phyloP scores from a whole-genome alignment of 2,329 filamentous ascomycete species.

The Penicillium freii region DNA sequence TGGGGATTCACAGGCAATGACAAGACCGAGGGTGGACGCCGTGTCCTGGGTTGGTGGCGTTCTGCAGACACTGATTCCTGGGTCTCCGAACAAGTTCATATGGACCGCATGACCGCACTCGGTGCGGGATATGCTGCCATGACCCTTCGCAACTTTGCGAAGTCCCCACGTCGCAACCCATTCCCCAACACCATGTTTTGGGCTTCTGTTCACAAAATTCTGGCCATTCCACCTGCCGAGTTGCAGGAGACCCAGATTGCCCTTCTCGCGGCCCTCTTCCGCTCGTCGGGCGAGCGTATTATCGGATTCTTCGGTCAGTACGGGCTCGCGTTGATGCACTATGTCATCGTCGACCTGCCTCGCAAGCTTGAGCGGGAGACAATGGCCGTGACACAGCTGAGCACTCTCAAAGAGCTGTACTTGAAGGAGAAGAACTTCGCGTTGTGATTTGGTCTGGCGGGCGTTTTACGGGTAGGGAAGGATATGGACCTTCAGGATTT shows the following conservation, averaged over 20 bases:
- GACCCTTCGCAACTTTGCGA: slow-evolving; percentile 76
- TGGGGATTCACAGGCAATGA: slow-evolving; percentile 80
- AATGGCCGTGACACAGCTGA: slow-evolving; percentile 41
- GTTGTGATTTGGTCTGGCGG: slow-evolving; percentile 23
- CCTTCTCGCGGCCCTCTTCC: slow-evolving; percentile 69
- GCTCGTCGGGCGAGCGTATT: slow-evolving; percentile 71
- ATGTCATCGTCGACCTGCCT: slow-evolving; percentile 74
- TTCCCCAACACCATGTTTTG: slow-evolving; percentile 81
- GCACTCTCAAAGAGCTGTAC: slow-evolving; percentile 40
- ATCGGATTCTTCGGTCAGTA: slow-evolving; percentile 77
- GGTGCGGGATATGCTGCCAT: slow-evolving; percentile 82
- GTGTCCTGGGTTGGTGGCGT: slow-evolving; percentile 71
- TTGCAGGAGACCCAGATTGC: slow-evolving; percentile 72
- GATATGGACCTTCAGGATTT: neutral
- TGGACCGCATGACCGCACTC: slow-evolving; percentile 78
- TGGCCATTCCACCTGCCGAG: slow-evolving; percentile 68
- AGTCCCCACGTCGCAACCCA: slow-evolving; percentile 66
- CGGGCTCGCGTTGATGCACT: slow-evolving; percentile 67
- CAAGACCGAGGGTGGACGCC: slow-evolving; percentile 65
- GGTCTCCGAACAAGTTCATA: slow-evolving; percentile 69
- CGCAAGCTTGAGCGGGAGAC: slow-evolving; percentile 32
- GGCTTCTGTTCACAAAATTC: slow-evolving; percentile 70
- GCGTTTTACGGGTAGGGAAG: neutral
- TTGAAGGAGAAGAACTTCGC: slow-evolving; percentile 38
- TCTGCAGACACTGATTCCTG: slow-evolving; percentile 55